Conservation (phyloP, 345 rosid genomes). For the rapeseed (Brassica napus) region DNA sequence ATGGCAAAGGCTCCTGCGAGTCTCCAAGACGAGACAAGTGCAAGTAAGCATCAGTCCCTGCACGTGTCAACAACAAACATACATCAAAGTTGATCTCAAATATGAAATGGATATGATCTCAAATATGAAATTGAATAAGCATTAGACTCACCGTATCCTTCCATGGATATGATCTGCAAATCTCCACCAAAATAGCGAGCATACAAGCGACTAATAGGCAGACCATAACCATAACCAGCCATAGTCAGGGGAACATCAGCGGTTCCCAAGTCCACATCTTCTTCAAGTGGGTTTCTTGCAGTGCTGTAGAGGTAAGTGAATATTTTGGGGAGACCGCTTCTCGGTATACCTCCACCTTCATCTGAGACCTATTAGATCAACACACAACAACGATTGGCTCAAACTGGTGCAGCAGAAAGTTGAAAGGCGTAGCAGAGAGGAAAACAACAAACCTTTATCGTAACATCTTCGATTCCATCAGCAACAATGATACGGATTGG, state of each 20-base stretch:
- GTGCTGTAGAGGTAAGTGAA: conserved; percentile 97
- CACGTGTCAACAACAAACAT: conserved; percentile 12
- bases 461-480: conserved; percentile 94
- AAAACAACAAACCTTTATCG: conserved; percentile 65
- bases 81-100: not conserved
- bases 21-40: conserved; percentile 63
- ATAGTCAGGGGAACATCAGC: conserved; percentile 67
- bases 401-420: not conserved
- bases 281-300: conserved; percentile 82
- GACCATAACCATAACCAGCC: conserved; percentile 98
- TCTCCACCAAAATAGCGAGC: conserved; percentile 98
- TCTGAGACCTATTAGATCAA: conserved; percentile 66
- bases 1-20: conserved; percentile 69
- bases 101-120: conserved; percentile 54
- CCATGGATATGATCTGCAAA: conserved; percentile 93
- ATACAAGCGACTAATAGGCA: conserved; percentile 93
- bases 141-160: conserved; percentile 88
- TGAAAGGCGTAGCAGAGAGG: not conserved
- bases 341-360: conserved; percentile 96
- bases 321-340: conserved; percentile 96
- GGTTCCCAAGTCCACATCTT: conserved; percentile 57
- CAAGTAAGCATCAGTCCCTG: conserved; percentile 84
- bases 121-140: conserved; percentile 32
- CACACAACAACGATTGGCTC: conserved; percentile 10
- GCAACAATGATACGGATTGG: conserved; percentile 84